Percentiles rank a stretch among this genome's conserved stretches.
Evolutionary conservation across 345 rosid genomes (phyloP).

Genomic region (Hibiscus syriacus): DNA sequence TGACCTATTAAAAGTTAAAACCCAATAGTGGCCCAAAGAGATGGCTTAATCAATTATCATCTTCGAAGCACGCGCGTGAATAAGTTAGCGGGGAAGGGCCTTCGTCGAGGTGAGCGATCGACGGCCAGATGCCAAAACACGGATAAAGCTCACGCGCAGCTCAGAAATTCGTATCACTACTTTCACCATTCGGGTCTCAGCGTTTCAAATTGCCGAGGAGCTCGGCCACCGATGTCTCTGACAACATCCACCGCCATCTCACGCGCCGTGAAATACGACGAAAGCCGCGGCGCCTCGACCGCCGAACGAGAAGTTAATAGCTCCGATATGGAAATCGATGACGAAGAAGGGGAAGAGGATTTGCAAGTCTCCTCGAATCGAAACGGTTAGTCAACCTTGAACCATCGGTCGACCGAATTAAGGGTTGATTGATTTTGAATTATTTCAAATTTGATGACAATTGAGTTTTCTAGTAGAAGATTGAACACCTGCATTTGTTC

Average conservation of each 20-base stretch:
- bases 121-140: too few relatives aligned
- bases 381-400: neutral
- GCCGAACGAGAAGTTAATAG: neutral
- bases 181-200: too few relatives aligned
- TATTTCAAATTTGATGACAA: neutral
- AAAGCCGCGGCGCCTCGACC: neutral
- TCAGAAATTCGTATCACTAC: too few relatives aligned
- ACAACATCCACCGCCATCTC: neutral
- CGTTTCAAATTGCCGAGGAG: too few relatives aligned
- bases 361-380: neutral
- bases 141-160: too few relatives aligned
- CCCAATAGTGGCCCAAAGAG: too few relatives aligned
- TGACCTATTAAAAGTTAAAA: too few relatives aligned
- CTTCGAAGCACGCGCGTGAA: too few relatives aligned
- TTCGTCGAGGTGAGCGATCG: too few relatives aligned
- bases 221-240: too few relatives aligned
- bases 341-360: neutral
- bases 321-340: constrained; percentile 4
- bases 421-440: neutral
- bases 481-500: neutral
- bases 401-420: neutral
- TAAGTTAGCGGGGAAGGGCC: too few relatives aligned
- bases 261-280: neutral
- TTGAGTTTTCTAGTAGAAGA: neutral
- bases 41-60: too few relatives aligned